Percentiles rank a stretch among this genome's conserved stretches.
Conservation (phyloP, 257 asterid species). For the Gardenia jasminoides region DNA sequence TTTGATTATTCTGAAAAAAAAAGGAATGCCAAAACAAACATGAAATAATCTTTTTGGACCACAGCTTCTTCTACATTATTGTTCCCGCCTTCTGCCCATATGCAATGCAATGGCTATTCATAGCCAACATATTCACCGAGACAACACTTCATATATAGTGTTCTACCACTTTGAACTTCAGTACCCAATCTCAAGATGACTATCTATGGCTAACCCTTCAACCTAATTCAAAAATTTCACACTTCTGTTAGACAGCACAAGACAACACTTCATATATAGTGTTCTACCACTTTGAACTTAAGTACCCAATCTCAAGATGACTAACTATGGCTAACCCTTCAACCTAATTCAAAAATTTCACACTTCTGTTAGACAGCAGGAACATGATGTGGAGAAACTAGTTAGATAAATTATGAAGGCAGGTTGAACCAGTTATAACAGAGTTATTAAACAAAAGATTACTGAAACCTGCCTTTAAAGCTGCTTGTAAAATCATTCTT, state of each 20-base stretch:
- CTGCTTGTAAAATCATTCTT: constrained; percentile 85
- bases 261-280: background rate
- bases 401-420: background rate
- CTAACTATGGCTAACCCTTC: background rate
- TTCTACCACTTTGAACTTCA: background rate
- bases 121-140: background rate
- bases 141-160: background rate
- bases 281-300: background rate
- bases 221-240: background rate
- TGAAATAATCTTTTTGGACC: background rate
- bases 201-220: background rate
- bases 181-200: too few relatives aligned
- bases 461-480: constrained; percentile 72
- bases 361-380: background rate
- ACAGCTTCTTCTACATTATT: background rate
- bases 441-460: constrained; percentile 2
- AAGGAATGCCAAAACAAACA: background rate
- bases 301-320: background rate
- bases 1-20: background rate
- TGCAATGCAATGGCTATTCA: background rate
- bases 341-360: background rate
- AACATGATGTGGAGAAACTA: background rate
- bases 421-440: constrained; percentile 1
- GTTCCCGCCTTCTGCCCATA: background rate
- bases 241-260: background rate